Evolutionary conservation across 306 rosid genomes (phyloP).

Genomic region (Prinsepia uniflora): DNA sequence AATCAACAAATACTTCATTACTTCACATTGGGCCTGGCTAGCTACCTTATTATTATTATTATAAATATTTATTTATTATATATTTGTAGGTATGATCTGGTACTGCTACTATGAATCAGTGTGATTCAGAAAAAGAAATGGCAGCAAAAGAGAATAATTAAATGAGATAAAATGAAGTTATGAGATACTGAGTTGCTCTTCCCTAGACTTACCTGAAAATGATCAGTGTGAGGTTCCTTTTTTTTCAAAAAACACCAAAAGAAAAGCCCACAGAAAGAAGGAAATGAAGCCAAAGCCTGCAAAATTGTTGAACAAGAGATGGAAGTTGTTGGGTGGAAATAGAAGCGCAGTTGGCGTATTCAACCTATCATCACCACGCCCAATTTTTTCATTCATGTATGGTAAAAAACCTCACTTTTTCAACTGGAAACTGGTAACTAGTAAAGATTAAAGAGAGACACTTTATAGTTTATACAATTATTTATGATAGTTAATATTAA

Average conservation of each 20-base stretch:
- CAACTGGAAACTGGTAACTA: too few species aligned
- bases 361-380: conserved; percentile 32
- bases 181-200: conserved; percentile 45
- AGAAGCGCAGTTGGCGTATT: conserved; percentile 3
- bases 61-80: too few species aligned
- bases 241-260: background rate
- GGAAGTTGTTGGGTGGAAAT: background rate
- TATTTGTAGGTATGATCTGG: background rate
- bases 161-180: conserved; percentile 15
- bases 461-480: too few species aligned
- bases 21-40: background rate
- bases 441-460: too few species aligned
- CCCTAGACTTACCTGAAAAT: conserved; percentile 19
- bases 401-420: too few species aligned
- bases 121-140: conserved; percentile 1
- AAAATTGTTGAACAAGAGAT: too few species aligned
- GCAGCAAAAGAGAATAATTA: conserved; percentile 16
- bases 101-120: background rate
- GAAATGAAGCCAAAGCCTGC: background rate
- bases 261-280: conserved; percentile 13
- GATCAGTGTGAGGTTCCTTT: conserved; percentile 12
- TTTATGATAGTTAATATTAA: too few species aligned
- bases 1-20: too few species aligned
- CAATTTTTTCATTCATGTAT: conserved; percentile 7
- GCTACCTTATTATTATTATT: background rate